Evolutionary conservation across 2,329 filamentous ascomycete species (phyloP).

Genomic region (Delphinella strobiligena): DNA sequence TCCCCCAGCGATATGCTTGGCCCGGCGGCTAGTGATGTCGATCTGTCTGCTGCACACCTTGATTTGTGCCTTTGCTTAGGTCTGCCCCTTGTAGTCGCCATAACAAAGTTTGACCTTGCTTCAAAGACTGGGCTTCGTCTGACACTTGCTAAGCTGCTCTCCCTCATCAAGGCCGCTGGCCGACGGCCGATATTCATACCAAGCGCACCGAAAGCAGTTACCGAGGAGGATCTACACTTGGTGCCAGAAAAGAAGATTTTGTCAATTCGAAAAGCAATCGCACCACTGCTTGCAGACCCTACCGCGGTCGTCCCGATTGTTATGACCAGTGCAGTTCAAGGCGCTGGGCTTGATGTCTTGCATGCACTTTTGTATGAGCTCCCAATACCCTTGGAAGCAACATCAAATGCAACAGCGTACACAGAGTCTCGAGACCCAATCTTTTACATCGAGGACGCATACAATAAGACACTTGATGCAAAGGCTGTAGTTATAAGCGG

Average conservation of each 20-base stretch:
- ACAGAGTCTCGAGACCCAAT: constrained; percentile 35
- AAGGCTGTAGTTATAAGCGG: constrained; percentile 60
- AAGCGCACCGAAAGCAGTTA: constrained; percentile 14
- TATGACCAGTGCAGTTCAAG: constrained; percentile 76
- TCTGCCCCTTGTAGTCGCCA: constrained; percentile 65
- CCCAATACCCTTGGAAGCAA: constrained; percentile 42
- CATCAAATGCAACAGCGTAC: constrained; percentile 17
- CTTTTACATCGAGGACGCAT: constrained; percentile 88
- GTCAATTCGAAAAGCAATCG: constrained; percentile 47
- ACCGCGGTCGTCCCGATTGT: constrained; percentile 62
- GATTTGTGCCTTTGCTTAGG: constrained; percentile 72
- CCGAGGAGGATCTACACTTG: constrained; percentile 40
- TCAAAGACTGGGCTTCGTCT: constrained; percentile 58
- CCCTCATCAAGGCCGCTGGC: constrained; percentile 63
- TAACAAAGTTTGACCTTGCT: constrained; percentile 85
- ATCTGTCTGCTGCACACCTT: constrained; percentile 68
- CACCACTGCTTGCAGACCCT: constrained; percentile 36
- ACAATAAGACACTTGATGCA: constrained; percentile 43
- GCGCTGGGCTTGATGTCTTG: constrained; percentile 65
- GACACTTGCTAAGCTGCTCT: constrained; percentile 61
- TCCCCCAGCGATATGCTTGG: constrained; percentile 41
- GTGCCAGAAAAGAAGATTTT: constrained; percentile 45
- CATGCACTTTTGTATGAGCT: constrained; percentile 71
- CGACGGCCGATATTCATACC: constrained; percentile 61
- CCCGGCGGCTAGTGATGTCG: constrained; percentile 43